phyloP scores from a whole-genome alignment of 768 basidiomycete genomes.

The Leccinum sublutescens region DNA sequence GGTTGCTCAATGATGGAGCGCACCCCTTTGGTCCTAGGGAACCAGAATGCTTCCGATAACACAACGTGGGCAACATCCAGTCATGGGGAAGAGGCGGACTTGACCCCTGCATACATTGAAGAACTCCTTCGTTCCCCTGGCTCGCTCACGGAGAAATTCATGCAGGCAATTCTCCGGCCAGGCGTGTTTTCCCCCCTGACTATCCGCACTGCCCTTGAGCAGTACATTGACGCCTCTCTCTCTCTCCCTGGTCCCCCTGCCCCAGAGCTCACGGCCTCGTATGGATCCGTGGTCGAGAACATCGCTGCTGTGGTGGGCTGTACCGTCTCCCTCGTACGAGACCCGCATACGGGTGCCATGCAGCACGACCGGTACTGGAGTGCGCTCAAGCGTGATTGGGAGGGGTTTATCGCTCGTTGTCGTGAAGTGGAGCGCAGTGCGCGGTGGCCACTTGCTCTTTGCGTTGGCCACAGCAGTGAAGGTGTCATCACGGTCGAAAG shows the following conservation, averaged over 20 bases:
- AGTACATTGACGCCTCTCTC: conserved; percentile 74
- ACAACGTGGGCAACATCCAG: conserved; percentile 53
- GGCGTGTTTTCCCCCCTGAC: conserved; percentile 85
- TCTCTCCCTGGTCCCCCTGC: conserved; percentile 58
- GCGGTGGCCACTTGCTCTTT: conserved; percentile 75
- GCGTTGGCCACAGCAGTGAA: conserved; percentile 37
- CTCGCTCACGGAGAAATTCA: conserved; percentile 75
- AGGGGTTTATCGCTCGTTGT: conserved; percentile 90
- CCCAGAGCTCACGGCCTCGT: conserved; percentile 57
- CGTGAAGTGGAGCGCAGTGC: conserved; percentile 87
- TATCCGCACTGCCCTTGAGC: conserved; percentile 76
- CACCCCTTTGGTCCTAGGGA: conserved; percentile 44
- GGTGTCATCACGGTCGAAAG: conserved; percentile 69
- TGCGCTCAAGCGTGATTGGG: conserved; percentile 89
- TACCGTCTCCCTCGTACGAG: conserved; percentile 69
- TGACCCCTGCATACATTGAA: conserved; percentile 86
- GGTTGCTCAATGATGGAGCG: conserved; percentile 70
- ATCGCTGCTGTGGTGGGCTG: conserved; percentile 86
- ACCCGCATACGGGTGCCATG: conserved; percentile 75
- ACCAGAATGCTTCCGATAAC: conserved; percentile 28
- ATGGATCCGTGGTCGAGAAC: conserved; percentile 67
- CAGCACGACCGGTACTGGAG: conserved; percentile 81
- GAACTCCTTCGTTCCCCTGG: conserved; percentile 71
- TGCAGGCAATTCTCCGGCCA: conserved; percentile 81
- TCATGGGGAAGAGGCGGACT: conserved; percentile 69